phyloP scores from a whole-genome alignment of 2,329 filamentous ascomycete genomes.

The Lecanosticta acicola region DNA sequence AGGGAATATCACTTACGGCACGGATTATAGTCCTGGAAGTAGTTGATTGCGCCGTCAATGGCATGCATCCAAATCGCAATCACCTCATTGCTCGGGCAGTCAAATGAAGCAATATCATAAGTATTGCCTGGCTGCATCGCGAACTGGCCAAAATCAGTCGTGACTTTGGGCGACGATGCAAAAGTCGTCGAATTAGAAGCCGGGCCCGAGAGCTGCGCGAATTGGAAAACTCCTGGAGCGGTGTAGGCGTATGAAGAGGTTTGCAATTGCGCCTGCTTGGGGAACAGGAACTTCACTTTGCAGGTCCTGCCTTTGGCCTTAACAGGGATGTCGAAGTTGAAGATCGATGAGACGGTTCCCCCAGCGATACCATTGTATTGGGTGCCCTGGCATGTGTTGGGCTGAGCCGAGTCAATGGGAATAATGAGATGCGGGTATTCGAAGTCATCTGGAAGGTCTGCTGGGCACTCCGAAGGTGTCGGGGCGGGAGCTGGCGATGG shows the following conservation, averaged over 20 bases:
- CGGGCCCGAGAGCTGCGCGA: slow-evolving; percentile 39
- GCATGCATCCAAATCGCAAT: slow-evolving; percentile 15
- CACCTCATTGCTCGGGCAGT: slow-evolving; percentile 15
- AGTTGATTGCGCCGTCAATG: slow-evolving; percentile 12
- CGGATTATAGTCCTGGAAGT: slow-evolving; percentile 20
- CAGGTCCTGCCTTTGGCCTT: slow-evolving; percentile 54
- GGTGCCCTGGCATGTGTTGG: slow-evolving; percentile 50
- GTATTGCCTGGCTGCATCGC: slow-evolving; percentile 13
- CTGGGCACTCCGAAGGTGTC: slow-evolving; percentile 9
- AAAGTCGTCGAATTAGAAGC: slow-evolving; percentile 50
- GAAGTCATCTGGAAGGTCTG: slow-evolving; percentile 9
- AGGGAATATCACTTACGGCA: slow-evolving; percentile 7
- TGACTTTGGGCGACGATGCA: slow-evolving; percentile 32
- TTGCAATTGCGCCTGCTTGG: slow-evolving; percentile 51
- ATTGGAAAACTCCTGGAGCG: slow-evolving; percentile 15
- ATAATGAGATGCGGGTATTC: slow-evolving; percentile 51
- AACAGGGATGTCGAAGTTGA: slow-evolving; percentile 62
- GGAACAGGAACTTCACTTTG: slow-evolving; percentile 61
- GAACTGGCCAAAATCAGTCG: slow-evolving; percentile 10
- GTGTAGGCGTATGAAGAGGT: slow-evolving; percentile 53
- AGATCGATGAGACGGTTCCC: slow-evolving; percentile 52
- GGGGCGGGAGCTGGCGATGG: slow-evolving; percentile 8
- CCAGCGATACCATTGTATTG: slow-evolving; percentile 54
- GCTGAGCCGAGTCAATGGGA: slow-evolving; percentile 51
- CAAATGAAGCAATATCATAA: slow-evolving; percentile 13